A percentile compares a stretch with the other conserved stretches of the same genome.
Conservation (phyloP, 1,284 basidiomycete species). For the Pseudozyma hubeiensis region DNA sequence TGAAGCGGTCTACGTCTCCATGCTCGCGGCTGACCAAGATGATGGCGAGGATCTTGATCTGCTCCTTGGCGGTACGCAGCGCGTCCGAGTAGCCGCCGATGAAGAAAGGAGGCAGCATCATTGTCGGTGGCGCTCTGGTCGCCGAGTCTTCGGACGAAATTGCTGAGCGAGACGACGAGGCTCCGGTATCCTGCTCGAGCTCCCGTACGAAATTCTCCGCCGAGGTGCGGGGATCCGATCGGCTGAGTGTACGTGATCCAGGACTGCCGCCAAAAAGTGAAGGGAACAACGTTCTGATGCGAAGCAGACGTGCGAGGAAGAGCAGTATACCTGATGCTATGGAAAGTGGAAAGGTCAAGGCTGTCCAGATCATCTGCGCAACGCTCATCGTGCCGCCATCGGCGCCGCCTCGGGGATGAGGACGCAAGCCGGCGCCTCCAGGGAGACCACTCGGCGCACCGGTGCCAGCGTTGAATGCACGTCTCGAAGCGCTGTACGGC, state of each 20-base stretch:
- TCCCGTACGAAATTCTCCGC: constrained; percentile 47
- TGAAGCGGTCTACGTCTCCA: constrained; percentile 87
- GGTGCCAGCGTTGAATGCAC: neutral
- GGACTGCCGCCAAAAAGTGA: constrained; percentile 24
- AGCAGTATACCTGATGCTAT: constrained; percentile 42
- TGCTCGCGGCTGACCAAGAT: constrained; percentile 90
- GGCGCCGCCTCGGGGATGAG: constrained; percentile 8
- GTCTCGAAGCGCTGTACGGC: neutral
- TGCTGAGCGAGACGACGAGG: constrained; percentile 12
- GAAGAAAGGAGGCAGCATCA: constrained; percentile 73
- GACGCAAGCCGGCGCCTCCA: constrained; percentile 37
- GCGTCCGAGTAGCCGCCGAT: constrained; percentile 85
- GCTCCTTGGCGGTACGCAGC: constrained; percentile 77
- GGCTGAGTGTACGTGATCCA: constrained; percentile 2
- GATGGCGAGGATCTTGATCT: constrained; percentile 81
- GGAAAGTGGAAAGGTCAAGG: constrained; percentile 51
- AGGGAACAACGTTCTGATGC: constrained; percentile 34
- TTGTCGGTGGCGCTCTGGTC: constrained; percentile 16
- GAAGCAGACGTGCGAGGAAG: constrained; percentile 38
- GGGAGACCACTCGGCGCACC: constrained; percentile 25
- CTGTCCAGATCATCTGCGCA: constrained; percentile 48
- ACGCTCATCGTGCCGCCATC: constrained; percentile 16
- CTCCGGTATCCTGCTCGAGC: constrained; percentile 44
- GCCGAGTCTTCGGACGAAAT: constrained; percentile 1
- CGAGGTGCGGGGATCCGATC: constrained; percentile 32